Conservation (phyloP, 257 asterid species). For the Solanum clarkiae region DNA sequence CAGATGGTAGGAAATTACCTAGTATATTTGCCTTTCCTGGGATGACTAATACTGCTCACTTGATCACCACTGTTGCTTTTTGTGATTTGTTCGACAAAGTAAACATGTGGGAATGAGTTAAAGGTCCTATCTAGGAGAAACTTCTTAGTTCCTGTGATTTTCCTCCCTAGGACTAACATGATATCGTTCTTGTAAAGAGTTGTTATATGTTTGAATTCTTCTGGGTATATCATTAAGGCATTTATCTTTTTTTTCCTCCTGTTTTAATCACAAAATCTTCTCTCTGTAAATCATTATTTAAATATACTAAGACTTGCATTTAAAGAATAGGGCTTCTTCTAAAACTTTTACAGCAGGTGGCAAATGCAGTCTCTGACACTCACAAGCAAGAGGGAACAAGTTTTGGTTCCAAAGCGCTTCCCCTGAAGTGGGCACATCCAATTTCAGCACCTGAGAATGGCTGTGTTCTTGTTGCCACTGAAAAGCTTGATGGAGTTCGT, state of each 20-base stretch:
- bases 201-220: not conserved
- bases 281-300: not conserved
- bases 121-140: not conserved
- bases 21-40: not conserved
- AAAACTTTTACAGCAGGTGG: slow-evolving; percentile 33
- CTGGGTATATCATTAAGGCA: not conserved
- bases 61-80: not conserved
- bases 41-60: not conserved
- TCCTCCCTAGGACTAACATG: not conserved
- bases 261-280: not conserved
- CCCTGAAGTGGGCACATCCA: slow-evolving; percentile 96
- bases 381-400: slow-evolving; percentile 27
- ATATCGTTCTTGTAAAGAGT: not conserved
- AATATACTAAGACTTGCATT: not conserved
- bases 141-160: not conserved
- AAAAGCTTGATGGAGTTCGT: slow-evolving; percentile 84
- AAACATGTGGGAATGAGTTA: not conserved
- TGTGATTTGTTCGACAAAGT: not conserved
- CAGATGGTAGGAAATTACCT: not conserved
- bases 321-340: not conserved
- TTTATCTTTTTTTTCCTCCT: not conserved
- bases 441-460: slow-evolving; percentile 91
- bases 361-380: slow-evolving; percentile 26
- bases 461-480: slow-evolving; percentile 85
- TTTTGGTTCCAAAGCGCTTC: slow-evolving; percentile 35